Percentiles rank a stretch among this genome's conserved stretches.
Conservation (phyloP, 2,329 filamentous ascomycete species). For the Aspergillus arachidicola region DNA sequence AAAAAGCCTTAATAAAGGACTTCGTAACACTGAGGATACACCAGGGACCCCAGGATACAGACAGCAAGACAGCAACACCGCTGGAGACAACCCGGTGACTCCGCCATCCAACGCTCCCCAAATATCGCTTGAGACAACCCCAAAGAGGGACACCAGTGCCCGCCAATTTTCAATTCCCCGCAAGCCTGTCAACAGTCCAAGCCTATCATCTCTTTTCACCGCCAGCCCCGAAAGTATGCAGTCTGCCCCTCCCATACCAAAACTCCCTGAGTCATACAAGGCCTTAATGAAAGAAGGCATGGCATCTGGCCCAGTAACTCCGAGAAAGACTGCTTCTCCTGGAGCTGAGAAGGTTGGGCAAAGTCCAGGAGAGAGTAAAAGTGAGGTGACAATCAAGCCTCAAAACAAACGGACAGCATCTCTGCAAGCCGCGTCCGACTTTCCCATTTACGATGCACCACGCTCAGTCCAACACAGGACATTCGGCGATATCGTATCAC, state of each 20-base stretch:
- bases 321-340: background rate
- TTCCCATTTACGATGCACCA: background rate
- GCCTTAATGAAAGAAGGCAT: background rate
- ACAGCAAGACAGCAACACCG: background rate
- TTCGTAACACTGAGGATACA: background rate
- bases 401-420: constrained; percentile 20
- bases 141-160: constrained; percentile 14
- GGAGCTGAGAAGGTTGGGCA: background rate
- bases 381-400: background rate
- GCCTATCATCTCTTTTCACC: constrained; percentile 8
- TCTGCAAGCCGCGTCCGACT: constrained; percentile 12
- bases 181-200: constrained; percentile 13
- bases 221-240: constrained; percentile 1
- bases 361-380: constrained; percentile 6
- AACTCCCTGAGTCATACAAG: constrained; percentile 10
- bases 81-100: background rate
- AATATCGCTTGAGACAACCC: constrained; percentile 12
- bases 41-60: background rate
- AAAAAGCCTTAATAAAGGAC: background rate
- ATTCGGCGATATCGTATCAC: constrained; percentile 14
- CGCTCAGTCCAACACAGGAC: constrained; percentile 5
- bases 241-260: constrained; percentile 13
- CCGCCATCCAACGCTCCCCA: constrained; percentile 18
- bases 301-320: constrained; percentile 5
- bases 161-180: constrained; percentile 17